Percentiles rank a stretch among this genome's conserved stretches.
These are phyloP conservation scores for Mycena metata DNA, from an alignment of 768 basidiomycete genomes.

Conservation along the genomic window DNA sequence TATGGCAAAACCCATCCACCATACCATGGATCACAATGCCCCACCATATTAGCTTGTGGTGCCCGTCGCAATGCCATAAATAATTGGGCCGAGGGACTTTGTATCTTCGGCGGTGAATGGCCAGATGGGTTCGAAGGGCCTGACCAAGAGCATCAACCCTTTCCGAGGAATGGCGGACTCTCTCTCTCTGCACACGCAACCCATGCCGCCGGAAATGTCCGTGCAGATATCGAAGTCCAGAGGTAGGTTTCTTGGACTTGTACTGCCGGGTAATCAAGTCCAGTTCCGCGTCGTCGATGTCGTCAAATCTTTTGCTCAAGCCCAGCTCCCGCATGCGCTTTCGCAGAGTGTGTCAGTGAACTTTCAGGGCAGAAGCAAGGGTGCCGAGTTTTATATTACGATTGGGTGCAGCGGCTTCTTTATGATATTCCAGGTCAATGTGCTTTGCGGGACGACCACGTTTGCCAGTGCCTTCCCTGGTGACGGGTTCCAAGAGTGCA, in stretches of 20 bases:
- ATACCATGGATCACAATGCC: constrained; percentile 7
- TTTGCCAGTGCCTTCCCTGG: neutral
- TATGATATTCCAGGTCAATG: constrained; percentile 1
- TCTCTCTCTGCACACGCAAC: neutral
- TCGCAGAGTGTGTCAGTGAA: constrained; percentile 8
- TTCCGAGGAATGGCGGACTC: neutral
- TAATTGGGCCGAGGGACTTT: constrained; percentile 4
- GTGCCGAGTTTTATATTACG: constrained; percentile 15
- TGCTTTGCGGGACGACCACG: constrained; percentile 8
- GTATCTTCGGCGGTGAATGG: neutral
- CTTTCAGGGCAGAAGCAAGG: neutral
- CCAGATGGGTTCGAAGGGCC: constrained; percentile 1
- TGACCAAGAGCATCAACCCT: constrained; percentile 13
- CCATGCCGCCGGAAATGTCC: constrained; percentile 9
- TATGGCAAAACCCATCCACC: constrained; percentile 1
- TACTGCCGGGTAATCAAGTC: constrained; percentile 4
- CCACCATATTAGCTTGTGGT: constrained; percentile 18
- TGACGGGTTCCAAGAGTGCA: constrained; percentile 3
- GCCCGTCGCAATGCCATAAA: constrained; percentile 12
- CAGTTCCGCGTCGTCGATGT: neutral
- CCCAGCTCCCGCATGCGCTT: constrained; percentile 12
- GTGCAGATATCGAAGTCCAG: neutral
- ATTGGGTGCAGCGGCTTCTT: constrained; percentile 12
- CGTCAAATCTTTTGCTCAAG: neutral
- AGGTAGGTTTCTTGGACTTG: constrained; percentile 9